Percentiles rank a stretch among this genome's conserved stretches.
phyloP scores from a whole-genome alignment of 768 basidiomycete genomes.

The Kwoniella pini region DNA sequence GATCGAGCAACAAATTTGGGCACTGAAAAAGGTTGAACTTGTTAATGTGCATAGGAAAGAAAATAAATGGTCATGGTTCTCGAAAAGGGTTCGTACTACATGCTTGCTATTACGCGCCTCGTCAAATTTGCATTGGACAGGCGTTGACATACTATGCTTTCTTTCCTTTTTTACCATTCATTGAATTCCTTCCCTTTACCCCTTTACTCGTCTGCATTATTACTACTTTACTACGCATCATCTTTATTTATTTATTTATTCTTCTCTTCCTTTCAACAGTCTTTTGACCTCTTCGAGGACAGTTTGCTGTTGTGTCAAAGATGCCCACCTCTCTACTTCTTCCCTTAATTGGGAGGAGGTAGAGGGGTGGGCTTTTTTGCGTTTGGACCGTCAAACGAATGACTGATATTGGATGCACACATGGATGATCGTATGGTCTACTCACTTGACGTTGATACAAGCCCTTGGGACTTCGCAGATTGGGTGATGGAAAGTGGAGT shows the following conservation, averaged over 20 bases:
- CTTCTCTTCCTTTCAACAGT: conserved; percentile 24
- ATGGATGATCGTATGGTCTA: no score
- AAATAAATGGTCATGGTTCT: conserved; percentile 14
- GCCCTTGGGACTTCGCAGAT: no score
- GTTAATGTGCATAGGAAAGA: no score
- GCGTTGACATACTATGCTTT: conserved; percentile 21
- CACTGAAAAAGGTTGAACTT: background rate
- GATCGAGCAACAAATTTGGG: conserved; percentile 5
- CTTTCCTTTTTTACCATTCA: background rate
- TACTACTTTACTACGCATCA: background rate
- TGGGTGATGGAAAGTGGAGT: no score
- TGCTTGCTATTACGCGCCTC: conserved; percentile 4
- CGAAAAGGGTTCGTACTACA: conserved; percentile 29
- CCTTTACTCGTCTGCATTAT: background rate
- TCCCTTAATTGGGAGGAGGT: conserved; percentile 10
- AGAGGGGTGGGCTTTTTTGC: conserved; percentile 42
- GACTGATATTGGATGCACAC: background rate
- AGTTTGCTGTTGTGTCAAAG: conserved; percentile 21
- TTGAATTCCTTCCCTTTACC: background rate
- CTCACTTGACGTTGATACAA: no score
- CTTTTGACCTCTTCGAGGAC: conserved; percentile 32
- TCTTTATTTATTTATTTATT: background rate
- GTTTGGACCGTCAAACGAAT: conserved; percentile 17
- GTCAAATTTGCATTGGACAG: conserved; percentile 16
- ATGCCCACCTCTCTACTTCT: conserved; percentile 29